Evolutionary conservation across 345 rosid species (phyloP).

Genomic region (Iberis pinnata): DNA sequence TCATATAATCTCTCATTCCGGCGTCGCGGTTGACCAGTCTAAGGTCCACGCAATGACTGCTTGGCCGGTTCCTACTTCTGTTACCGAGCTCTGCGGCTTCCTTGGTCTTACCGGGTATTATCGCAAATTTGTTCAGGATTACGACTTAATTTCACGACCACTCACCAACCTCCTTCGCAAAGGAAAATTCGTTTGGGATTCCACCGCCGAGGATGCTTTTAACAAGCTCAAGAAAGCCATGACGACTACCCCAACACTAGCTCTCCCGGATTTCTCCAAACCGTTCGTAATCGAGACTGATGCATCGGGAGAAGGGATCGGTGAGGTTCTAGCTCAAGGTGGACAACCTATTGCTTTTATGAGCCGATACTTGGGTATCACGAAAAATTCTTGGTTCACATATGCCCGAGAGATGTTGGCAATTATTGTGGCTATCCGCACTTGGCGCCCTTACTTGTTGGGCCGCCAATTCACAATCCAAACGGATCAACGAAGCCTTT

Average conservation of each 20-base stretch:
- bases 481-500: too few species aligned
- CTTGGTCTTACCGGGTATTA: not conserved
- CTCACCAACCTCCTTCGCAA: not conserved
- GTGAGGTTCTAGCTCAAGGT: not conserved
- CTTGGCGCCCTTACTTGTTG: too few species aligned
- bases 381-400: not conserved
- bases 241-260: not conserved
- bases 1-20: too few species aligned
- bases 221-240: not conserved
- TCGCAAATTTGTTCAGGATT: not conserved
- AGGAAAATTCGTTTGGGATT: not conserved
- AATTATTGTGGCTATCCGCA: too few species aligned
- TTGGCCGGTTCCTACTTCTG: not conserved
- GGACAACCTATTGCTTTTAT: not conserved
- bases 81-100: not conserved
- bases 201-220: not conserved
- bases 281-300: not conserved
- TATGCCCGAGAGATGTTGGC: not conserved
- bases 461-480: too few species aligned
- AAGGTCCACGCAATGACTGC: too few species aligned
- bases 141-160: not conserved
- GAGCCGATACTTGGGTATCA: not conserved
- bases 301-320: not conserved
- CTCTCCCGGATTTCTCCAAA: not conserved
- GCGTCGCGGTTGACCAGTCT: too few species aligned